A percentile compares a stretch with the other conserved stretches of the same genome.
These are phyloP conservation scores for Truncatella angustata DNA, from an alignment of 2,329 filamentous ascomycete genomes.

Conservation along the genomic window DNA sequence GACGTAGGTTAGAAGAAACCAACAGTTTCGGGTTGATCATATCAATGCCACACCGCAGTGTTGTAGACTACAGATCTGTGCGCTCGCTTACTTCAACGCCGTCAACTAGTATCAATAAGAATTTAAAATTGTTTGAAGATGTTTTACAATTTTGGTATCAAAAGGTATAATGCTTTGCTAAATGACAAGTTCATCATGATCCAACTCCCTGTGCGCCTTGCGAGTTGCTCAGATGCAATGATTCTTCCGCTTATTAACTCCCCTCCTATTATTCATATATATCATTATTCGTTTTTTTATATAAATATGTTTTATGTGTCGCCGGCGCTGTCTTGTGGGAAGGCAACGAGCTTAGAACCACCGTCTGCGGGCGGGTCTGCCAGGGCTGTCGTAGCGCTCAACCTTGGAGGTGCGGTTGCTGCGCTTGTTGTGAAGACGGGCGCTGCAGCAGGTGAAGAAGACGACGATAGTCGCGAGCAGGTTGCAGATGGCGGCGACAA, in stretches of 20 bases:
- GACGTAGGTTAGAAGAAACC: too few relatives aligned
- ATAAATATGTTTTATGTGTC: neutral
- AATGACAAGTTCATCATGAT: neutral
- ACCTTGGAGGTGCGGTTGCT: constrained; percentile 5
- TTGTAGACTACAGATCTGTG: too few relatives aligned
- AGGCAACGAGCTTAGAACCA: constrained; percentile 6
- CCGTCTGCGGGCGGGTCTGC: neutral
- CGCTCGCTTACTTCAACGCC: too few relatives aligned
- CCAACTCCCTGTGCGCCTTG: neutral
- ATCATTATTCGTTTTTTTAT: neutral
- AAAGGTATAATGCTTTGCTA: constrained; percentile 3
- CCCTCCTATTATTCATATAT: neutral
- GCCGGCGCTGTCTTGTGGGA: too few relatives aligned
- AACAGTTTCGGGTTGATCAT: too few relatives aligned
- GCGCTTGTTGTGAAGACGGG: constrained; percentile 35
- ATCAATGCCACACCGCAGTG: too few relatives aligned
- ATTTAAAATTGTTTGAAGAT: neutral
- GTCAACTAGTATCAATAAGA: too few relatives aligned
- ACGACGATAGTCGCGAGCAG: constrained; percentile 56
- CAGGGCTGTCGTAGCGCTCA: constrained; percentile 1
- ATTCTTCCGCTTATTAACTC: too few relatives aligned
- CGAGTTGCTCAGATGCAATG: neutral
- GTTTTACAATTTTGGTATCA: neutral
- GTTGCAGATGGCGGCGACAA: constrained; percentile 53
- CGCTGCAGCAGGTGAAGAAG: constrained; percentile 60